Evolutionary conservation across 2,329 filamentous ascomycete genomes (phyloP), one percentile per base, ranked within the genome.

Genomic region (Talaromyces sp.): DNA sequence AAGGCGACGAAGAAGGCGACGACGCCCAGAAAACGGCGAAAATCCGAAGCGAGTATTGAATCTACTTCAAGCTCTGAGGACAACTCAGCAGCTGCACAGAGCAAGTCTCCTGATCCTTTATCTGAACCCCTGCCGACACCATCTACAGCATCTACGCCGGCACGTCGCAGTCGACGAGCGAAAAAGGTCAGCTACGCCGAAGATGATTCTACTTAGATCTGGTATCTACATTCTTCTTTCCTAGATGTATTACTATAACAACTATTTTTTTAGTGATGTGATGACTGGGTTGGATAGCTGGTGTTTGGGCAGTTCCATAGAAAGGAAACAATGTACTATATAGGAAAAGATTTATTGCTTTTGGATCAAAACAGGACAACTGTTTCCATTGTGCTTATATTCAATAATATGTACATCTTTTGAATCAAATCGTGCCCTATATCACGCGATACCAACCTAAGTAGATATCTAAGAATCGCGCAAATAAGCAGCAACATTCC

Each of bases 111-210:
- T 7, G 27, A 24, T 27, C 33, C 50, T n/a, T 57, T 39, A 13
- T 45, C 58, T 9, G 24, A 62, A 22, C 19, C 58, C 14, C n/a
- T 37, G 27, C 41, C 45, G 19, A 31, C 45, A 14, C 22, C 45
- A 27, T 27, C 59, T 61, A 54, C 37, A 14, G 13, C 47, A 45
- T 22, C 60, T 41, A 49, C 43, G 16, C 49, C 65, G 43, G 50
- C 43, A 19, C 61, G 61, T 35, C 73, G 72, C n/a, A 76, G 73
- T 63, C 68, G 66, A 54, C 74, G 75, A 7, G 69, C 70, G 22
- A 77, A 75, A 63, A 73, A 71, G 63, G 70, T 77, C 9, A 77
- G 74, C 47, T 78, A 78, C 62, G 68, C 70, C 2, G 76, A 78
- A 65, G 74, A 77, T 50, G 69, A 71, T 41, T 75, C 69, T 8